These are phyloP conservation scores for Allomyces arbusculus DNA, from an alignment of 192 early-diverging fungal genomes.

Conservation along the genomic window DNA sequence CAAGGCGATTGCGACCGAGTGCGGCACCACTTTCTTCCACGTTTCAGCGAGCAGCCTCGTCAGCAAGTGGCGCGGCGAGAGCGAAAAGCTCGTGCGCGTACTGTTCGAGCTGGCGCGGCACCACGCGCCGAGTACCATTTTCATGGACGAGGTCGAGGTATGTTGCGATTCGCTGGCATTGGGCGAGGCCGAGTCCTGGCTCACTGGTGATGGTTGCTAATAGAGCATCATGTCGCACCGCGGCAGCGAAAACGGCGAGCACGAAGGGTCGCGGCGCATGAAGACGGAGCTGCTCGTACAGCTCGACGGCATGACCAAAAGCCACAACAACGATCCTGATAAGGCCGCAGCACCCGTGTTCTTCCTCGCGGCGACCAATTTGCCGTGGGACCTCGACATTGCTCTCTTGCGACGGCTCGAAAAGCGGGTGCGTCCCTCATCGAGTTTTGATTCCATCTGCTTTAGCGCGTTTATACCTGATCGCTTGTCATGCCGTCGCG, in stretches of 20 bases:
- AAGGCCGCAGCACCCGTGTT: constrained; percentile 13
- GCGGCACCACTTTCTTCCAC: constrained; percentile 49
- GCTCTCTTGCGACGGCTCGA: constrained; percentile 34
- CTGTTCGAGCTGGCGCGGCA: constrained; percentile 72
- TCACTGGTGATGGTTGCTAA: too few species aligned
- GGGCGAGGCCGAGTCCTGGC: too few species aligned
- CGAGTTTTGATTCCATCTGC: not conserved
- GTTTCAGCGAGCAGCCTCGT: constrained; percentile 96
- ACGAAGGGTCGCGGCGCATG: constrained; percentile 33
- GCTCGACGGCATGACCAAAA: constrained; percentile 30
- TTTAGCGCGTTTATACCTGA: too few species aligned
- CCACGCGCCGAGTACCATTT: constrained; percentile 32
- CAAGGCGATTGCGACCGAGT: constrained; percentile 37
- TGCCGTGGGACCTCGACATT: constrained; percentile 35
- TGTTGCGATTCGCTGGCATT: not conserved
- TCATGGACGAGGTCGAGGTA: constrained; percentile 34
- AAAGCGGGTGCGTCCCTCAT: constrained; percentile 14
- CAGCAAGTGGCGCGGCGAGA: constrained; percentile 99
- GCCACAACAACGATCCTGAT: constrained; percentile 1
- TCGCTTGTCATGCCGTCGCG: too few species aligned
- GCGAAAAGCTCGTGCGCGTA: constrained; percentile 83
- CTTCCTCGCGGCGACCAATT: constrained; percentile 27
- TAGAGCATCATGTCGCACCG: constrained; percentile 27
- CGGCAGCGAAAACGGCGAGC: constrained; percentile 22
- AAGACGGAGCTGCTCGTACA: constrained; percentile 41